Base-by-base conservation (phyloP, 345 rosid species). In the Pugionium dolabratum region DNA sequence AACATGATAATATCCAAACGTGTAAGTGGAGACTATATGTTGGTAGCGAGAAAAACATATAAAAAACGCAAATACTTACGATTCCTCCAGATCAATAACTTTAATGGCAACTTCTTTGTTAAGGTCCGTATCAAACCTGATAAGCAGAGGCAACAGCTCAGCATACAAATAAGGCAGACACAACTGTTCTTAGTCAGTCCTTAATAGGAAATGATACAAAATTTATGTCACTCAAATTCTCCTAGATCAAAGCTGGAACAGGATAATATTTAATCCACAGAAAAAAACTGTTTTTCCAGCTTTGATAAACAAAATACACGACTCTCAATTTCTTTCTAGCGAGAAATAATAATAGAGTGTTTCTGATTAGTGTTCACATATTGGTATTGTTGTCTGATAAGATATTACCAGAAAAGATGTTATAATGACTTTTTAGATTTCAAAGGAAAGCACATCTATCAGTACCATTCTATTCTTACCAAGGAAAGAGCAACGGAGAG, bases 21-120 rank as follows among this genome's bases (percentile, higher is more conserved):
- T n/a, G n/a, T 45, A 64, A 29, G 25, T 46, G 56, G 7, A 42
- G 62, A 44, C 30, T 42, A 62, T 27, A 41, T 40, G 57, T 11
- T 30, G 31, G 59, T 4, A 44, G 37, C 9, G 28, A 60, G 30
- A 53, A 59, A 44, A 53, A 52, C 1, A 51, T 10, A 64, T 37
- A 6, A 34, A 18, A 32, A 67, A 4, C 2, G 37, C 3, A 41
- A 31, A 42, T 53, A 82, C 97, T 88, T 86, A 94, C 97, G 99
- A 91, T 85, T 94, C 99, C 78, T 94, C 99, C 65, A 94, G 83
- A 76, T 94, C 99, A 74, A 94, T 94, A 64, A 94, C 99, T 84
- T 94, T 94, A 62, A 94, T 94, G 64, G 99, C 99, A 79, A 94
- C 96, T 30, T 85, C 97, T 82, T 91, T 91, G 85, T 84, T 84